These are phyloP conservation scores for Isoetes taiwanensis DNA, from an alignment of 75 land plant genomes.

Conservation along the genomic window DNA sequence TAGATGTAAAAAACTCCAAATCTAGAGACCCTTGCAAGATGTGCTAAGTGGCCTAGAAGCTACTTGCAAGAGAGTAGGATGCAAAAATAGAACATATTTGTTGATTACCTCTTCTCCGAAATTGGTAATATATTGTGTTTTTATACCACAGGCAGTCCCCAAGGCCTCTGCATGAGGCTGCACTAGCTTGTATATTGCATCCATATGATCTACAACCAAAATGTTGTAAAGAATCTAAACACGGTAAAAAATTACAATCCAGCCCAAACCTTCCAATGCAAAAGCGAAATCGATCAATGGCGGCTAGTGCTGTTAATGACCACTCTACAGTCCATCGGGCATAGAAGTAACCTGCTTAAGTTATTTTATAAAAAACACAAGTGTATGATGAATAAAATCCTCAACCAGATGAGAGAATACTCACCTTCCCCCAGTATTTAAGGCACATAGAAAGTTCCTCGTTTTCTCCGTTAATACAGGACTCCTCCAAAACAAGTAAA, in stretches of 20 bases:
- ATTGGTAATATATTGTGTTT: neutral
- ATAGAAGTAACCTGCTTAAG: slow-evolving; percentile 6
- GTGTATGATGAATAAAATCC: neutral
- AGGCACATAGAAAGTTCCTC: slow-evolving; percentile 13
- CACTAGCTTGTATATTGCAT: neutral
- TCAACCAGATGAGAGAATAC: neutral
- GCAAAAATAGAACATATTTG: too few species aligned
- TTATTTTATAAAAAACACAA: neutral
- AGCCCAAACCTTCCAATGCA: slow-evolving; percentile 6
- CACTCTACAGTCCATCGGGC: slow-evolving; percentile 9
- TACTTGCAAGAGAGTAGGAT: too few species aligned
- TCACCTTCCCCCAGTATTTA: slow-evolving; percentile 10
- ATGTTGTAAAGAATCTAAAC: neutral
- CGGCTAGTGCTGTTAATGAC: slow-evolving; percentile 10
- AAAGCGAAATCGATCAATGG: slow-evolving; percentile 3
- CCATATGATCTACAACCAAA: neutral
- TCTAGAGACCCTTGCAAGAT: too few species aligned
- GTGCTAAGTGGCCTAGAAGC: too few species aligned
- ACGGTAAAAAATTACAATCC: neutral
- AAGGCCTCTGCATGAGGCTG: neutral
- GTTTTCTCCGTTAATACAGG: slow-evolving; percentile 10
- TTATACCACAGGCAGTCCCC: neutral
- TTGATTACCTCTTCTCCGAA: too few species aligned
- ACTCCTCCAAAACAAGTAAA: slow-evolving; percentile 5
- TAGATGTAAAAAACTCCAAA: too few species aligned